Conservation (phyloP, 2,329 filamentous ascomycete species). For the Apiospora arundinis region DNA sequence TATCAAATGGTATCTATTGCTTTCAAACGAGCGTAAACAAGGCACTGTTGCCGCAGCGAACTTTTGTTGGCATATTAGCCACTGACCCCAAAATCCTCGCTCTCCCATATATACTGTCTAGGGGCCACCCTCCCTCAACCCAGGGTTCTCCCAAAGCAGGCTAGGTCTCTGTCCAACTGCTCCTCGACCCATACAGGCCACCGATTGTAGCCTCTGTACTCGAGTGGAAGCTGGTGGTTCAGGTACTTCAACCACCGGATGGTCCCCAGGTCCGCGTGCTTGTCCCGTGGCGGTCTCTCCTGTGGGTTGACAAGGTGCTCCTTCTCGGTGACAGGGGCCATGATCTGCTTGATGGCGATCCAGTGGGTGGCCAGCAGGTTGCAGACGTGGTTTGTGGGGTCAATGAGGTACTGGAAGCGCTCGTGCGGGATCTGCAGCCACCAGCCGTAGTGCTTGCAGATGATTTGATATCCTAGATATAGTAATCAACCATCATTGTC, state of each 20-base stretch:
- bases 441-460: slow-evolving; percentile 59
- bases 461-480: slow-evolving; percentile 53
- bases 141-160: slow-evolving; percentile 50
- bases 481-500: background rate
- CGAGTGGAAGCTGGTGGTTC: slow-evolving; percentile 53
- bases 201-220: slow-evolving; percentile 53
- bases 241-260: slow-evolving; percentile 57
- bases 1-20: background rate
- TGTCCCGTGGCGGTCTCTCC: slow-evolving; percentile 33
- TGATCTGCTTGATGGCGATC: slow-evolving; percentile 61
- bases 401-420: slow-evolving; percentile 57
- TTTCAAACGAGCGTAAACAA: background rate
- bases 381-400: slow-evolving; percentile 52
- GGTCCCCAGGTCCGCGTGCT: slow-evolving; percentile 48
- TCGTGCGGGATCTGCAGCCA: slow-evolving; percentile 64
- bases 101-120: too few relatives aligned
- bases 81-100: too few relatives aligned
- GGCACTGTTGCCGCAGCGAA: background rate
- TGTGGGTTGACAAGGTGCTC: slow-evolving; percentile 39
- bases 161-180: slow-evolving; percentile 52
- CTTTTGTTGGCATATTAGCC: too few relatives aligned
- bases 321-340: slow-evolving; percentile 53
- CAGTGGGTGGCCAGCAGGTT: slow-evolving; percentile 59
- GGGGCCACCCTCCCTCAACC: slow-evolving; percentile 20
- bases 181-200: slow-evolving; percentile 63